Conservation (phyloP, 2,329 filamentous ascomycete species). For the Magnaporthiopsis rhizophila region DNA sequence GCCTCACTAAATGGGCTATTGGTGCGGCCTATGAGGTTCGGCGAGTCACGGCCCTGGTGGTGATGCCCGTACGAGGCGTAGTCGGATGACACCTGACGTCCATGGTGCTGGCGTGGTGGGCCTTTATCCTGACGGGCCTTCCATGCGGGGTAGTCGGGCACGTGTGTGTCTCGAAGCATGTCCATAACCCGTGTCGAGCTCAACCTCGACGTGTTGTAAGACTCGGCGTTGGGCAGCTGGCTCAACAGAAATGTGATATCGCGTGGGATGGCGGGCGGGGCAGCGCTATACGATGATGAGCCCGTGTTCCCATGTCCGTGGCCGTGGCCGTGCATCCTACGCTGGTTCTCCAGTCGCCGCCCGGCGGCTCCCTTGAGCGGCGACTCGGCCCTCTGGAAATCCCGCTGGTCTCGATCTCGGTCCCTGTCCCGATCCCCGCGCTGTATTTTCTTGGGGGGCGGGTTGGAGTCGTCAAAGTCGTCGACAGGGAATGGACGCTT, state of each 20-base stretch:
- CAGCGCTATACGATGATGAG: constrained; percentile 25
- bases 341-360: constrained; percentile 72
- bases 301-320: constrained; percentile 17
- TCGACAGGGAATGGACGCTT: constrained; percentile 57
- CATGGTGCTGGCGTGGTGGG: constrained; percentile 21
- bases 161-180: constrained; percentile 58
- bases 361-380: constrained; percentile 87
- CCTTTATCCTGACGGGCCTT: constrained; percentile 27
- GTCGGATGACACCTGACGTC: constrained; percentile 35
- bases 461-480: constrained; percentile 64
- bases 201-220: constrained; percentile 65
- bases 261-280: constrained; percentile 61
- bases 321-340: constrained; percentile 46
- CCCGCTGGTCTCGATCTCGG: constrained; percentile 39
- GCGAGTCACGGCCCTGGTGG: constrained; percentile 13
- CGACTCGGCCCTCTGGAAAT: constrained; percentile 81
- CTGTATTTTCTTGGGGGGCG: constrained; percentile 70
- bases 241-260: constrained; percentile 58
- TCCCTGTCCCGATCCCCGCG: constrained; percentile 51
- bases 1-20: constrained; percentile 38
- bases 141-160: constrained; percentile 55
- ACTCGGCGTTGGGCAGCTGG: constrained; percentile 64
- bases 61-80: constrained; percentile 22
- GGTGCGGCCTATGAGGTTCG: constrained; percentile 25
- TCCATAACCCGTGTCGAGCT: constrained; percentile 64